Conservation (phyloP, 768 basidiomycete genomes). For the Russula vinacea region DNA sequence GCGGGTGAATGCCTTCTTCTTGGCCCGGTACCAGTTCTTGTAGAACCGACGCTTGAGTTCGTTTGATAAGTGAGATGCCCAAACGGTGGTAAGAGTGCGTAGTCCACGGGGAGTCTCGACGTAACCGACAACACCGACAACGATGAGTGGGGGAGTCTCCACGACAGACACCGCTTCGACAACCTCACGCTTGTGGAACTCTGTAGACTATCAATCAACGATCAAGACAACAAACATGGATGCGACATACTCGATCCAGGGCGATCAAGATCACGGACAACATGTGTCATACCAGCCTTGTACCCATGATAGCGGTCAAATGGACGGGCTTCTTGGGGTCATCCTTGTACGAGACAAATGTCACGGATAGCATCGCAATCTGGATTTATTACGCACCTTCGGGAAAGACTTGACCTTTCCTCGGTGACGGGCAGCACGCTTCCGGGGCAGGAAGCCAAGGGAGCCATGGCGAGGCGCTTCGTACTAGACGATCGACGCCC, state of each 20-base stretch:
- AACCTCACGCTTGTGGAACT: constrained; percentile 99
- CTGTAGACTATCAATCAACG: constrained; percentile 42
- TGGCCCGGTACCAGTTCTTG: constrained; percentile 99
- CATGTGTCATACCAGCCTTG: constrained; percentile 99
- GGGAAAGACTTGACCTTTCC: constrained; percentile 99
- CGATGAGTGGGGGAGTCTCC: constrained; percentile 95
- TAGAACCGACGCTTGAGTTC: constrained; percentile 99
- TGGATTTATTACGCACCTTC: constrained; percentile 56
- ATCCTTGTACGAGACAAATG: constrained; percentile 57
- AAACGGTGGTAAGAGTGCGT: constrained; percentile 96
- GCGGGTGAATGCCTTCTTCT: constrained; percentile 99
- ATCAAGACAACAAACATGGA: not conserved
- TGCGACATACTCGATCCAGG: constrained; percentile 90
- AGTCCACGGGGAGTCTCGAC: constrained; percentile 99
- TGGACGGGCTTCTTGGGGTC: constrained; percentile 99
- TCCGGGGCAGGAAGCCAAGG: constrained; percentile 94
- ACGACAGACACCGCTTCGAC: constrained; percentile 96
- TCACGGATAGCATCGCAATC: not conserved
- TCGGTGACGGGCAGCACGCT: constrained; percentile 94
- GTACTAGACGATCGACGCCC: constrained; percentile 54
- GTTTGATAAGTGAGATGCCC: constrained; percentile 97
- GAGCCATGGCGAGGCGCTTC: constrained; percentile 99
- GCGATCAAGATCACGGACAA: constrained; percentile 98
- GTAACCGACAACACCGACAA: constrained; percentile 98
- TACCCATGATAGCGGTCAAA: constrained; percentile 96